Percentiles rank a stretch among this genome's conserved stretches.
These are phyloP conservation scores for Debaryomyces fabryi DNA, from an alignment of 1,139 yeast species.

Conservation along the genomic window DNA sequence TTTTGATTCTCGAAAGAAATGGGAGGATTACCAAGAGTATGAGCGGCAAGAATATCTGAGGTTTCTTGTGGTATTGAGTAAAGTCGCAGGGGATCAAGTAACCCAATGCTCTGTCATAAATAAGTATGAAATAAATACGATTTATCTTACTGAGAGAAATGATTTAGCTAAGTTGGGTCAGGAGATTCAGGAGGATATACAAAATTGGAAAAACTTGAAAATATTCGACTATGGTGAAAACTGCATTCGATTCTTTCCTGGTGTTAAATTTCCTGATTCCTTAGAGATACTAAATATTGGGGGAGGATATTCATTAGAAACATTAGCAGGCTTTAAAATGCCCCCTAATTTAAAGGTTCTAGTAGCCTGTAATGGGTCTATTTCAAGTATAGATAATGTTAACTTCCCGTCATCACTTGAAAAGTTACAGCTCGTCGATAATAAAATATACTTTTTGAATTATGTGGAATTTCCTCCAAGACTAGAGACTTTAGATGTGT, in stretches of 20 bases:
- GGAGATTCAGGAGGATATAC: constrained; percentile 44
- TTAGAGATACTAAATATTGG: constrained; percentile 44
- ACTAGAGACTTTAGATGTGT: constrained; percentile 37
- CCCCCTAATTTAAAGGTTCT: constrained; percentile 37
- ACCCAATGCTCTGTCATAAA: constrained; percentile 43
- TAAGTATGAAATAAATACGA: constrained; percentile 41
- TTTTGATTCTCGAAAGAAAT: constrained; percentile 37
- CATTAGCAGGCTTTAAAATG: constrained; percentile 45
- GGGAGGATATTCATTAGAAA: constrained; percentile 45
- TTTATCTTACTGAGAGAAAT: constrained; percentile 37
- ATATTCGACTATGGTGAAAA: constrained; percentile 45
- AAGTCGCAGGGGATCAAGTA: constrained; percentile 32
- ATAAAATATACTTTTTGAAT: constrained; percentile 44
- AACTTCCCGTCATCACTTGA: constrained; percentile 38
- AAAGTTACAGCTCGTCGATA: constrained; percentile 38
- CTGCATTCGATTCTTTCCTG: constrained; percentile 43
- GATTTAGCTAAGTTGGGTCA: constrained; percentile 38
- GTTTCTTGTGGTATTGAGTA: constrained; percentile 28
- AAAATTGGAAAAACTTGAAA: constrained; percentile 37
- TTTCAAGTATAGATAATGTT: constrained; percentile 41
- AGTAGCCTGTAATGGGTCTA: constrained; percentile 38
- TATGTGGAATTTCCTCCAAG: constrained; percentile 43
- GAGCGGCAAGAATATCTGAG: constrained; percentile 30
- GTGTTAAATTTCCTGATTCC: constrained; percentile 42
- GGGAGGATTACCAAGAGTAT: constrained; percentile 33